Evolutionary conservation across 2,329 filamentous ascomycete species (phyloP), one percentile per base, ranked within the genome.

Genomic region (Diplodia scrobiculata): DNA sequence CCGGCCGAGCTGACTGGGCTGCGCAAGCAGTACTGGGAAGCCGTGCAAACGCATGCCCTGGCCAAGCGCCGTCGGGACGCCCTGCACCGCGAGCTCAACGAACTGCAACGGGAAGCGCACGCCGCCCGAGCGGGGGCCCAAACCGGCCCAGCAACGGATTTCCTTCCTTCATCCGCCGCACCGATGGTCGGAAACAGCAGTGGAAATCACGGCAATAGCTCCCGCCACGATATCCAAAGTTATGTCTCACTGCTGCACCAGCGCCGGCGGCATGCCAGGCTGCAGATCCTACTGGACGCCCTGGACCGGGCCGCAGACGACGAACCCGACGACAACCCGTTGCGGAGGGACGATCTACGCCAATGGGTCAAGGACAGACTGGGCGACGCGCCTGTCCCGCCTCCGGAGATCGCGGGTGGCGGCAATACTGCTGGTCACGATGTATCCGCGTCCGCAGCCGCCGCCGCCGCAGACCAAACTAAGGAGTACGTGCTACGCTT

Each of bases 181-280:
- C 41, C 41, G 41, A 13, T 45, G 13, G n/a, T 45, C 41, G 41
- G 17, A 9, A n/a, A 19, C 41, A 45, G 41, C n/a, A 19, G 17
- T n/a, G 41, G 41, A n/a, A n/a, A 19, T 19, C 10, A 36, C 3
- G 9, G 14, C 38, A 17, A 17, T 14, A 41, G 14, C 38, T 27
- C 11, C n/a, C 25, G 41, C 17, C 36, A 54, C 3, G 58, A 50
- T 32, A 19, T 36, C 29, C 38, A 58, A 14, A 52, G 75, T 47
- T 83, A 84, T 69, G 73, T 83, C 14, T 67, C 73, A 21, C 74
- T 84, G 19, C 75, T 83, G 25, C 80, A 77, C 47, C 79, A 82
- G 67, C 79, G 80, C 41, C 77, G 78, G 17, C 77, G 76, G n/a
- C 76, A 79, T 68, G 74, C 76, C 55, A 82, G 81, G 67, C 72